Base-by-base conservation (phyloP, 2,329 filamentous ascomycete genomes). In the Endocalyx cinctus region DNA sequence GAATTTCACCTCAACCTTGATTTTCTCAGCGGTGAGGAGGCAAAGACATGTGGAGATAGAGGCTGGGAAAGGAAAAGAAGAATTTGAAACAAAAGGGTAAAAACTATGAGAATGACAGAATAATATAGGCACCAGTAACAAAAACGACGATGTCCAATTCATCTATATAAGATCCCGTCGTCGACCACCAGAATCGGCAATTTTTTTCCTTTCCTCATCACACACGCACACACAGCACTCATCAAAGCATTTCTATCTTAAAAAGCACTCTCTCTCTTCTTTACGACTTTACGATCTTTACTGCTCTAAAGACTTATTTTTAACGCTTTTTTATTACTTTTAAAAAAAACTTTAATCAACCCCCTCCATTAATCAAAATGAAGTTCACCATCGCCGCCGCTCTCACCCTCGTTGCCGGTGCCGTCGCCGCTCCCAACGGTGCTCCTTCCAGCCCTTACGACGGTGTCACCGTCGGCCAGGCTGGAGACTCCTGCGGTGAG, bases 331-430 rank as follows among this genome's bases (percentile, higher is more conserved):
- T n/a, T n/a, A n/a, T n/a, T n/a, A n/a, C n/a, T 35, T 32, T 34
- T 41, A 37, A 38, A 34, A 26, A 28, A 29, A 30, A 8, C 8
- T 34, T 38, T 41, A 39, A 38, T 37, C 38, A 37, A 35, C 32
- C 43, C 33, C 34, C 37, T 30, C 23, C 43, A 39, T 33, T 37
- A 39, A 27, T 47, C 54, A 64, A 62, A 36, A 69, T 69, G 65
- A 63, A 63, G 58, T 60, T 63, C 58, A 52, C 58, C 34, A 34
- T 59, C 41, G 51, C 52, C 34, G 38, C 58, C 39, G 31, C 55
- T 42, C 32, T 64, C 42, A 54, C 58, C 39, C 45, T 57, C 44
- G 56, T 63, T 49, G 46, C 57, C 33, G 51, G 59, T 45, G 43
- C 41, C 31, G 5, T 50, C 14, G 54, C 45, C 25, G 35, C 35